Evolutionary conservation across 345 rosid species (phyloP).

Genomic region (Melastoma malabathricum): DNA sequence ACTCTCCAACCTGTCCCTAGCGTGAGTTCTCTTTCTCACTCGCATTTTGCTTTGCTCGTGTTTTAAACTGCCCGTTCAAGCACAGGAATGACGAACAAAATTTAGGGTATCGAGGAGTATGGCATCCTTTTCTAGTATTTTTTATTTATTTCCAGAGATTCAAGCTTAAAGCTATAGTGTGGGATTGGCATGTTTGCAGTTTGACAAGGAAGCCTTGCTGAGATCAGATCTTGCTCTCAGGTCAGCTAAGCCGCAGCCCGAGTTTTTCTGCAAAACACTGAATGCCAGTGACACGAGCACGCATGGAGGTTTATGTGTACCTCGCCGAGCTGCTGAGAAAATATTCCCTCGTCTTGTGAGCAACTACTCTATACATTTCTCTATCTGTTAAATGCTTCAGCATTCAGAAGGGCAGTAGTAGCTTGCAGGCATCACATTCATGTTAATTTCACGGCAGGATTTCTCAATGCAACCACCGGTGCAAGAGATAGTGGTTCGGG

Average conservation of each 20-base stretch:
- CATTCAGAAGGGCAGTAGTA: too few species aligned
- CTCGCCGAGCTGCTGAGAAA: slow-evolving; percentile 92
- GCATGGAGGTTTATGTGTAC: slow-evolving; percentile 97
- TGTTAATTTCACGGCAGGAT: slow-evolving; percentile 36
- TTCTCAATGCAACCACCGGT: slow-evolving; percentile 90
- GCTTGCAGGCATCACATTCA: not conserved
- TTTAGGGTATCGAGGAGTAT: too few species aligned
- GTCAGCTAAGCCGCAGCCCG: slow-evolving; percentile 55
- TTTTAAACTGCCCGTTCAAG: too few species aligned
- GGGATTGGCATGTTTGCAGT: slow-evolving; percentile 30
- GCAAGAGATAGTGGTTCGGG: slow-evolving; percentile 79
- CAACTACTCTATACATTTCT: not conserved
- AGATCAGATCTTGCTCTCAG: slow-evolving; percentile 77
- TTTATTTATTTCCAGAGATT: too few species aligned
- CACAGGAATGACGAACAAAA: too few species aligned
- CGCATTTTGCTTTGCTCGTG: too few species aligned
- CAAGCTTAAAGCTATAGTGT: not conserved
- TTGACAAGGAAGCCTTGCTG: slow-evolving; percentile 73
- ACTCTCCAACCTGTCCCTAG: slow-evolving; percentile 77
- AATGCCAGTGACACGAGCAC: slow-evolving; percentile 98
- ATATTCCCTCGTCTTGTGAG: slow-evolving; percentile 82
- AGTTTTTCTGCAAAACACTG: slow-evolving; percentile 87
- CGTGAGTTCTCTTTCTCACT: slow-evolving; percentile 17
- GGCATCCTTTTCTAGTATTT: too few species aligned
- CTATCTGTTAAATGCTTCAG: too few species aligned